Conservation (phyloP, 1,284 basidiomycete genomes). For the Lentinus polychrous region DNA sequence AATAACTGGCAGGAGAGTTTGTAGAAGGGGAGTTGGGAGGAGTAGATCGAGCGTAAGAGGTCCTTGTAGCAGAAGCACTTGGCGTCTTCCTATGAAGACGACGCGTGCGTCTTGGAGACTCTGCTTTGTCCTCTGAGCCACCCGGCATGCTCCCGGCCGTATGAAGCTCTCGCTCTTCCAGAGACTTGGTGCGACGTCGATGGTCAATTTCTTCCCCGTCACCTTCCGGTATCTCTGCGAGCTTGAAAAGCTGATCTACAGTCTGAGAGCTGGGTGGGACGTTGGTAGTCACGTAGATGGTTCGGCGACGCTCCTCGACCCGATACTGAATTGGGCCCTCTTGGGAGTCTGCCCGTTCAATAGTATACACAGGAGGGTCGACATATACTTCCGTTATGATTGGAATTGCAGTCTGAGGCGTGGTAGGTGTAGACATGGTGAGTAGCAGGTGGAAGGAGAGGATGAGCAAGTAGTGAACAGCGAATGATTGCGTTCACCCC, state of each 20-base stretch:
- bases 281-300: slow-evolving; percentile 39
- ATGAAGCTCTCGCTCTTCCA: slow-evolving; percentile 3
- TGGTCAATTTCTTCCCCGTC: background rate
- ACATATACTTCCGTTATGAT: slow-evolving; percentile 5
- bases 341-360: background rate
- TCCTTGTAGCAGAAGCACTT: background rate
- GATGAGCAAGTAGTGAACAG: background rate
- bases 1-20: background rate
- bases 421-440: slow-evolving; percentile 6
- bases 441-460: background rate
- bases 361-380: background rate
- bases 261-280: slow-evolving; percentile 22
- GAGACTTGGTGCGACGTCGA: slow-evolving; percentile 6
- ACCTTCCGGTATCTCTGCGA: slow-evolving; percentile 2
- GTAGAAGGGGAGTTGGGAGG: slow-evolving; percentile 2
- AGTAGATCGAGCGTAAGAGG: background rate
- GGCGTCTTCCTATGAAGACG: background rate
- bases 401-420: slow-evolving; percentile 7
- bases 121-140: background rate
- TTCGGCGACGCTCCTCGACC: slow-evolving; percentile 38
- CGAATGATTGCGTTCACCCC: background rate
- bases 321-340: slow-evolving; percentile 30
- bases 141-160: background rate
- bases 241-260: slow-evolving; percentile 6
- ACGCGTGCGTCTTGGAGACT: background rate